Evolutionary conservation across 2,329 filamentous ascomycete species (phyloP).

Genomic region (Zopfia rhizophila): DNA sequence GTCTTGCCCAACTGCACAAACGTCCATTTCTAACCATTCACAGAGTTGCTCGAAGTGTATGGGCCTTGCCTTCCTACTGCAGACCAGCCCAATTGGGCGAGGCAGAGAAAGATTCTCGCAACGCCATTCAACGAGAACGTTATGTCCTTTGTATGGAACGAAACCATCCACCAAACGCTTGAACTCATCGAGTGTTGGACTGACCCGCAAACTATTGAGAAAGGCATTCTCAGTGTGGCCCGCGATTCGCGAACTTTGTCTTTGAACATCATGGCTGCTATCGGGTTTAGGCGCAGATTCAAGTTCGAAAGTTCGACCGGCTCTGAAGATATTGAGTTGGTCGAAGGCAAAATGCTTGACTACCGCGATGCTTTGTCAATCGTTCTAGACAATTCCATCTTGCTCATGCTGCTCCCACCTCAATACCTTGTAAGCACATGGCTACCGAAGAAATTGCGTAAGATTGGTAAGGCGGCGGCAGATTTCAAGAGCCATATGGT

Average conservation of each 20-base stretch:
- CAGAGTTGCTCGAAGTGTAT: constrained; percentile 23
- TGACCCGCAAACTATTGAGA: constrained; percentile 21
- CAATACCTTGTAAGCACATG: constrained; percentile 15
- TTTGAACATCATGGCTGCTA: constrained; percentile 46
- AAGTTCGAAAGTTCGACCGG: constrained; percentile 18
- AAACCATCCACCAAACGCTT: constrained; percentile 67
- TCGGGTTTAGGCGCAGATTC: constrained; percentile 36
- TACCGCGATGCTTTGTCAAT: constrained; percentile 27
- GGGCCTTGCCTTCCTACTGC: constrained; percentile 28
- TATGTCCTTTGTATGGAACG: constrained; percentile 61
- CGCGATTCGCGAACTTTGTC: constrained; percentile 43
- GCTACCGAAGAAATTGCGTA: constrained; percentile 26
- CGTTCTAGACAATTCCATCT: constrained; percentile 36
- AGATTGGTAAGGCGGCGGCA: constrained; percentile 25
- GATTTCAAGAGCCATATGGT: constrained; percentile 23
- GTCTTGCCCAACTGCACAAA: not conserved
- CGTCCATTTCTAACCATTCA: constrained; percentile 1
- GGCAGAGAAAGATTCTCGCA: constrained; percentile 54
- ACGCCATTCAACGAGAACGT: constrained; percentile 56
- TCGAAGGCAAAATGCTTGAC: too few relatives aligned
- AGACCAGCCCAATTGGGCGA: constrained; percentile 49
- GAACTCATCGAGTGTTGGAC: constrained; percentile 25
- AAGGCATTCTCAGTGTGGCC: constrained; percentile 21
- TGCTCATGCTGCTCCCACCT: constrained; percentile 18
- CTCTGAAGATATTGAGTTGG: constrained; percentile 3